Conservation (phyloP, 2,329 filamentous ascomycete species). For the Neopestalotiopsis clavispora region DNA sequence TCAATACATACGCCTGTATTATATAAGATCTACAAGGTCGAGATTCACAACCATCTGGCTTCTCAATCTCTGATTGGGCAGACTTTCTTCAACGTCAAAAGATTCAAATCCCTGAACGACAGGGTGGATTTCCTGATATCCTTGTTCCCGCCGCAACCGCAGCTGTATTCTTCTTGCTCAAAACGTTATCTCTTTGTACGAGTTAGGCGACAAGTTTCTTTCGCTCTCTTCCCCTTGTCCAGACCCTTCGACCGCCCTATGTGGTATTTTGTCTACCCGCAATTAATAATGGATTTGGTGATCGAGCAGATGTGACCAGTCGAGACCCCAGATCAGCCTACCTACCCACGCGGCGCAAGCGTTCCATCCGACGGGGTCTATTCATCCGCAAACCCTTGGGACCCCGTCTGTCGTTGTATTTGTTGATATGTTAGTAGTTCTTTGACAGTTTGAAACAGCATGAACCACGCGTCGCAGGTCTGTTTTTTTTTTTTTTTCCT, state of each 20-base stretch:
- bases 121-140: background rate
- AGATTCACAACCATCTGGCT: background rate
- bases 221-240: background rate
- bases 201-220: too few relatives aligned
- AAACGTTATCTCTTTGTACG: background rate
- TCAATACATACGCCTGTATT: background rate
- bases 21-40: background rate
- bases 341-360: background rate
- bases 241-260: background rate
- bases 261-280: background rate
- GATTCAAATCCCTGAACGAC: background rate
- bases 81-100: background rate
- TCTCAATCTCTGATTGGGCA: background rate
- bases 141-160: slow-evolving; percentile 1
- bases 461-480: background rate
- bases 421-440: too few relatives aligned
- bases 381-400: background rate
- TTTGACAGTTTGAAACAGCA: background rate
- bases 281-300: background rate
- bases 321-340: background rate
- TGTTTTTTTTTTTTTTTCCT: background rate
- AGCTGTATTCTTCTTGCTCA: background rate
- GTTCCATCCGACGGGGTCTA: background rate
- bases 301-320: background rate
- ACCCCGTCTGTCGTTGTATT: too few relatives aligned